These are phyloP conservation scores for Colletotrichum nymphaeae DNA, from an alignment of 2,329 filamentous ascomycete genomes.

Conservation along the genomic window DNA sequence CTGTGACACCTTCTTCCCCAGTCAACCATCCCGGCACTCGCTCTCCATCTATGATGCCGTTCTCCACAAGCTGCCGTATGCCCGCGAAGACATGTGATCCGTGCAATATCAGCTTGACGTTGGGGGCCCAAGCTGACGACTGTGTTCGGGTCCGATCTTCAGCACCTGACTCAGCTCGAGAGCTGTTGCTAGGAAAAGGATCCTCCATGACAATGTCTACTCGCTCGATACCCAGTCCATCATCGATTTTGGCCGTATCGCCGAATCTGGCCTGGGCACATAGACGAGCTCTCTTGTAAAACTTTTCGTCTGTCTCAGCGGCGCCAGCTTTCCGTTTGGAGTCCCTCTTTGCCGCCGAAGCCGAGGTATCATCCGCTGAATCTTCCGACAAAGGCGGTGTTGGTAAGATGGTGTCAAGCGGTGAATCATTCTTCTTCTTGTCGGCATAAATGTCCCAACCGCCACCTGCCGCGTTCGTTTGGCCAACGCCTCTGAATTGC, in stretches of 20 bases:
- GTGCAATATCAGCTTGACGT: slow-evolving; percentile 75
- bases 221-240: slow-evolving; percentile 71
- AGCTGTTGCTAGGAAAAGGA: slow-evolving; percentile 54
- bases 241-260: slow-evolving; percentile 62
- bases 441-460: slow-evolving; percentile 85
- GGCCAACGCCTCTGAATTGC: slow-evolving; percentile 74
- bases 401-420: slow-evolving; percentile 64
- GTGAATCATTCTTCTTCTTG: slow-evolving; percentile 64
- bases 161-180: slow-evolving; percentile 38
- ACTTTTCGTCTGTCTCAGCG: not conserved
- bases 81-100: slow-evolving; percentile 86
- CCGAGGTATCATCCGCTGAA: slow-evolving; percentile 36
- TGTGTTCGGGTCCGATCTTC: slow-evolving; percentile 45
- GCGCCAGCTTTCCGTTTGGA: slow-evolving; percentile 23
- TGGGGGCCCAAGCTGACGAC: slow-evolving; percentile 62
- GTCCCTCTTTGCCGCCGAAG: not conserved
- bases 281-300: slow-evolving; percentile 41
- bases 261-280: slow-evolving; percentile 80
- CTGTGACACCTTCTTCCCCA: slow-evolving; percentile 84
- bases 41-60: slow-evolving; percentile 79
- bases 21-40: slow-evolving; percentile 93
- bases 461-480: slow-evolving; percentile 78
- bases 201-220: slow-evolving; percentile 71
- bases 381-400: slow-evolving; percentile 58
- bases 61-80: slow-evolving; percentile 80